Base-by-base conservation (phyloP, 176 grass and related monocot species). In the Calamus simplicifolius region DNA sequence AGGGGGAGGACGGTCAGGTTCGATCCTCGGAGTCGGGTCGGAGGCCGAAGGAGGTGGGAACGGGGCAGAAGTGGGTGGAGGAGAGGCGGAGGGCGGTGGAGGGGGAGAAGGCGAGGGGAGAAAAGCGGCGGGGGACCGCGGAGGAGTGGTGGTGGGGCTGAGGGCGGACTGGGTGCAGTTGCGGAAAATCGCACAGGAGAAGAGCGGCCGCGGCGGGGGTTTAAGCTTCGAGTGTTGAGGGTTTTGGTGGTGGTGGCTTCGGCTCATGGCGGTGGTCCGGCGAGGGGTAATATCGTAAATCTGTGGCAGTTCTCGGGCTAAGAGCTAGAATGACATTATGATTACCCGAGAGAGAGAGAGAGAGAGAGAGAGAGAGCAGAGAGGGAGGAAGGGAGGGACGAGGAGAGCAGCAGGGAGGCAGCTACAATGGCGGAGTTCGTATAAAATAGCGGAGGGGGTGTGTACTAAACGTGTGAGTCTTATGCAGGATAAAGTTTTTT, bases 111-210 rank as follows among this genome's bases (percentile, higher is more conserved):
- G 21, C 16, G 71, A 21, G 0, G 61, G 29, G 27, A 50, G 49
- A 15, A 3, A 55, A 35, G 73, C 70, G 67, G 77, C 13, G 71
- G 86, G 12, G 7, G 27, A n/a, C 4, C 58, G 51, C 1, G 50
- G 5, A 8, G 70, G 50, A 38, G 58, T 50, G 15, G 21, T 23
- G 48, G 70, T 73, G 58, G 70, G 70, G 68, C 87, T 85, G 49
- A 90, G 79, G 69, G 72, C 87, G 16, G 79, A 70, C 58, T 85
- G 87, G 25, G 82, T 85, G 82, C 87, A 85, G 61, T 83, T 90
- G 72, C 82, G 78, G 72, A 90, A 90, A 68, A 90, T 90, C 51
- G 82, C 82, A 61, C 87, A 90, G 0, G 82, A 85, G 69, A 90
- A 90, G 19, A 90, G 75, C 50, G 87, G 79, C 27, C 87, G 72